A percentile compares a stretch with the other conserved stretches of the same genome.
Evolutionary conservation across 2,329 filamentous ascomycete species (phyloP).

Genomic region (Alternaria arbusti): DNA sequence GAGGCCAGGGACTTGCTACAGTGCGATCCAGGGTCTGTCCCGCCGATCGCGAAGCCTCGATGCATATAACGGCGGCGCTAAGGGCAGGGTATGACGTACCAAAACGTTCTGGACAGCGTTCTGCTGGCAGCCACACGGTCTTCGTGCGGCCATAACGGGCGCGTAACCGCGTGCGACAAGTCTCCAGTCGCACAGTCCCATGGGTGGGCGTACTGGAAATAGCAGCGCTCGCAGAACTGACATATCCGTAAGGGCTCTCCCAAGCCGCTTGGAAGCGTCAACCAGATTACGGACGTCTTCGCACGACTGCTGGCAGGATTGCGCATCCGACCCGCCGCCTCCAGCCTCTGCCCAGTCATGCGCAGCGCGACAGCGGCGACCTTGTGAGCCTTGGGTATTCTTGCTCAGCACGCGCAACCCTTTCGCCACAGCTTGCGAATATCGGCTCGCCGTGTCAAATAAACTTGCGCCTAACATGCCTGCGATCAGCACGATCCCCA

Average conservation of each 20-base stretch:
- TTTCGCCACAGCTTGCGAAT: conserved; percentile 27
- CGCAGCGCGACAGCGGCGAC: conserved; percentile 14
- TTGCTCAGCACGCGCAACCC: conserved; percentile 32
- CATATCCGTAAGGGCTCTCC: conserved; percentile 4
- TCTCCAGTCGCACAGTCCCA: conserved; percentile 4
- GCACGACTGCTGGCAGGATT: neutral
- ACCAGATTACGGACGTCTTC: neutral
- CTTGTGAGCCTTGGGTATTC: conserved; percentile 9
- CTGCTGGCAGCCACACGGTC: conserved; percentile 11
- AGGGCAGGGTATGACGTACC: conserved; percentile 27
- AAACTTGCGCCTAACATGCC: conserved; percentile 16
- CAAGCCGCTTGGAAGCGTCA: neutral
- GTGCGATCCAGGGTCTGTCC: conserved; percentile 22
- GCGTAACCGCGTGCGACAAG: conserved; percentile 15
- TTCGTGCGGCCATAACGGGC: conserved; percentile 13
- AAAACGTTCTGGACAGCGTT: conserved; percentile 26
- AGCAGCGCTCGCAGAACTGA: conserved; percentile 9
- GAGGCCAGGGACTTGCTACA: conserved; percentile 1
- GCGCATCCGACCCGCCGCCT: conserved; percentile 11
- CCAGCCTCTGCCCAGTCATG: conserved; percentile 8
- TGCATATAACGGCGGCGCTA: conserved; percentile 27
- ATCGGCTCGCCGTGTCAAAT: conserved; percentile 16
- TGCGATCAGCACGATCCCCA: conserved; percentile 27
- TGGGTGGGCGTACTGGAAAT: conserved; percentile 11
- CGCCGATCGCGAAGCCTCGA: conserved; percentile 35